Base-by-base conservation (phyloP, 2,329 filamentous ascomycete genomes). In the Phaeosphaeriaceae sp. region DNA sequence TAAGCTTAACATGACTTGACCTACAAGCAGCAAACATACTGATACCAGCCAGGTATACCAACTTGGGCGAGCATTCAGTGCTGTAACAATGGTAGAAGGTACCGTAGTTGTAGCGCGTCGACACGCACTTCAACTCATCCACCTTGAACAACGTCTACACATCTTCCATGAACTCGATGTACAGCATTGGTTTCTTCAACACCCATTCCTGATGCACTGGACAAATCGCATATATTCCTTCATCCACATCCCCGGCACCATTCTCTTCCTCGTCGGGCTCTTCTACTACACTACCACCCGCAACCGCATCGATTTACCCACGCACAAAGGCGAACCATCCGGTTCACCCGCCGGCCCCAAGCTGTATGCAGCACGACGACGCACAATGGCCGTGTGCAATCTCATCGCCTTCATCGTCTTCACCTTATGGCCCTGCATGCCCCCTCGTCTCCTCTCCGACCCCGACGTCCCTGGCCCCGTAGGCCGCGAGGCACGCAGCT, bases 231-330 rank as follows among this genome's bases (percentile, higher is more conserved):
- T 83, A 21, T 90, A 90, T 73, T 89, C 87, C 5, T 90, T 89
- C 72, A 89, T 91, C 63, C 88, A 90, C 70, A 90, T 90, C 49
- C 88, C 87, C 0, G 87, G 87, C 12, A 90, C 87, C 5, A 90
- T 90, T 57, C 79, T 87, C 36, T 91, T 89, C 64, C 77, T 85
- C 18, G 79, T 84, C 30, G 81, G 83, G 65, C 79, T 90, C 4
- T 90, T 84, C 74, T 88, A 87, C 74, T 81, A 87, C 66, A 89
- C 86, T 38, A 88, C 85, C 18, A 86, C 84, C 6, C 79, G 80
- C 42, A 83, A 83, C 66, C 76, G 81, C 26, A 67, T 73, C 28
- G 67, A 76, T 48, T 72, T 77, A 12, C 63, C 68, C 16, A 74
- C 75, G 28, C 52, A 65, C 4, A 75, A 35, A 9, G 38, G 41